A percentile compares a stretch with the other conserved stretches of the same genome.
These are phyloP conservation scores for Penicillium janthinellum DNA, from an alignment of 2,329 filamentous ascomycete species.

Conservation along the genomic window DNA sequence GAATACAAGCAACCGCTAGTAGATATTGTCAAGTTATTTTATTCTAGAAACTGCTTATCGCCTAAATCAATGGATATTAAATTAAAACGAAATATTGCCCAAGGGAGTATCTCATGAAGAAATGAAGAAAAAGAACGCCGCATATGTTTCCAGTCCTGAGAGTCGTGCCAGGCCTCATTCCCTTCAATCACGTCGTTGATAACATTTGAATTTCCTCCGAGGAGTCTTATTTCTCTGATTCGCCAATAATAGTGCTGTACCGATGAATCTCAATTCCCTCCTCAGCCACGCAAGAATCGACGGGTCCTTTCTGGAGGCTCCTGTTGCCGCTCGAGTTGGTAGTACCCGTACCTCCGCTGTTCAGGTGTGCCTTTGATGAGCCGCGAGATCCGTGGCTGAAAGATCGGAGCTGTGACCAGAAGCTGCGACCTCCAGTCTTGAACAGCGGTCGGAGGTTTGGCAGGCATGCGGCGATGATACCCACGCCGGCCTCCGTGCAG, in stretches of 20 bases:
- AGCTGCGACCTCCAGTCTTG: slow-evolving; percentile 17
- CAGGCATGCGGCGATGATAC: slow-evolving; percentile 34
- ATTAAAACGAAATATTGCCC: neutral
- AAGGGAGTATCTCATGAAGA: slow-evolving; percentile 1
- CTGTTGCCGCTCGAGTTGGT: neutral
- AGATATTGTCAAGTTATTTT: too few species aligned
- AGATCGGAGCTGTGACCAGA: slow-evolving; percentile 26
- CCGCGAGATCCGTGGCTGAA: slow-evolving; percentile 13
- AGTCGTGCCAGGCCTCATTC: neutral
- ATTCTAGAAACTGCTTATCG: too few species aligned
- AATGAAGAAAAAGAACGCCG: neutral
- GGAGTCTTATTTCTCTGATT: neutral
- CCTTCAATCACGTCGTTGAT: neutral
- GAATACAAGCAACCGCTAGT: too few species aligned
- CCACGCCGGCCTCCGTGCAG: slow-evolving; percentile 33
- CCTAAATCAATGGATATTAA: neutral
- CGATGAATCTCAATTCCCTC: slow-evolving; percentile 8
- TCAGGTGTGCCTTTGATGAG: slow-evolving; percentile 10
- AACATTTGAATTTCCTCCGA: neutral
- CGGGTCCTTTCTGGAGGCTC: slow-evolving; percentile 2
- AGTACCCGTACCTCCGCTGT: slow-evolving; percentile 7
- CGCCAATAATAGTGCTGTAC: slow-evolving; percentile 11
- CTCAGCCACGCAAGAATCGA: slow-evolving; percentile 2
- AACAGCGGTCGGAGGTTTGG: slow-evolving; percentile 33
- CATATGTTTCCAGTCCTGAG: neutral